phyloP scores from a whole-genome alignment of 306 rosid genomes.

The Malus asiatica region DNA sequence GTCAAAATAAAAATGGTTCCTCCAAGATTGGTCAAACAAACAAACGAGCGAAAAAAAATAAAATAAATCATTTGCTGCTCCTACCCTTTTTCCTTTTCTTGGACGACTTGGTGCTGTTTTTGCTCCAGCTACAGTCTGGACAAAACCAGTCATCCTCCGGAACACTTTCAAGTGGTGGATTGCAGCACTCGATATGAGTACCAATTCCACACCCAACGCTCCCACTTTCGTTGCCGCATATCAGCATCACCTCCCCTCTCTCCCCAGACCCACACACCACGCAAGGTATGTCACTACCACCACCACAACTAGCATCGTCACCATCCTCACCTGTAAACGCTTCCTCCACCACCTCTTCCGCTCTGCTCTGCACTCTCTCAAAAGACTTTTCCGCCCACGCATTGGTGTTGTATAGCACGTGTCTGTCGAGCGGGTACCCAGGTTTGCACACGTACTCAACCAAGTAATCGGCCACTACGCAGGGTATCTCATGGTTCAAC shows the following conservation, averaged over 20 bases:
- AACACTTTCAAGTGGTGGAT: slow-evolving; percentile 60
- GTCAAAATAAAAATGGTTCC: neutral
- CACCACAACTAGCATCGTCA: neutral
- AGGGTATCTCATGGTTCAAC: slow-evolving; percentile 76
- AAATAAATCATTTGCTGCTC: slow-evolving; percentile 6
- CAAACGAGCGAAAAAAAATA: neutral
- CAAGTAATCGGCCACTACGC: slow-evolving; percentile 80
- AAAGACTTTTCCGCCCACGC: slow-evolving; percentile 72
- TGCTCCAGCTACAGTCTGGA: slow-evolving; percentile 40
- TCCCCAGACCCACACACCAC: slow-evolving; percentile 57
- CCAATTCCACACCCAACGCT: slow-evolving; percentile 77
- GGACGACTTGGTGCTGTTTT: slow-evolving; percentile 25
- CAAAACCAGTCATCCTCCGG: slow-evolving; percentile 93
- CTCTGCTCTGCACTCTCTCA: slow-evolving; percentile 37
- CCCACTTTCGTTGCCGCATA: slow-evolving; percentile 81
- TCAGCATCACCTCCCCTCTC: slow-evolving; percentile 82
- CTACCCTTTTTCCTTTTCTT: slow-evolving; percentile 42
- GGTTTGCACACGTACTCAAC: slow-evolving; percentile 92
- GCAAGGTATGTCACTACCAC: slow-evolving; percentile 42
- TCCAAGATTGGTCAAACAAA: neutral
- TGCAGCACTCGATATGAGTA: slow-evolving; percentile 76
- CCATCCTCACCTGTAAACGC: slow-evolving; percentile 19
- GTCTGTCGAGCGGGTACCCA: slow-evolving; percentile 68
- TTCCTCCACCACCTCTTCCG: slow-evolving; percentile 52
- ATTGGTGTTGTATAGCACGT: slow-evolving; percentile 58